Conservation (phyloP, 306 rosid species). For the Aeschynomene evenia region DNA sequence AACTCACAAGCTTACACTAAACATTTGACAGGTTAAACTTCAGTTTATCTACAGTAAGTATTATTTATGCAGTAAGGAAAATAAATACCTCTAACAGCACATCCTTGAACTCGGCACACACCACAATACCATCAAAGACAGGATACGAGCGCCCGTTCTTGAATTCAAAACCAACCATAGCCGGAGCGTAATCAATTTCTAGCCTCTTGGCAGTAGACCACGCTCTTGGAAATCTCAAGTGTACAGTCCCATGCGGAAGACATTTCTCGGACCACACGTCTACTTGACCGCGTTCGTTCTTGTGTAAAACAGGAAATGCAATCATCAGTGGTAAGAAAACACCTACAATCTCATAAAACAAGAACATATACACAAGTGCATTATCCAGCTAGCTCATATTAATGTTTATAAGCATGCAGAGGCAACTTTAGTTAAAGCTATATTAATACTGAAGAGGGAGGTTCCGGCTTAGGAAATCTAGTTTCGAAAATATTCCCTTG, state of each 20-base stretch:
- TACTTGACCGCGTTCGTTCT: constrained; percentile 91
- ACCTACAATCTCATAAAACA: constrained; percentile 13
- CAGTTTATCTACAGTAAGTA: neutral
- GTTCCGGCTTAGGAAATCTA: constrained; percentile 11
- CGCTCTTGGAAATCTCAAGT: constrained; percentile 73
- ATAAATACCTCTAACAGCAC: constrained; percentile 66
- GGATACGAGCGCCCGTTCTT: constrained; percentile 84
- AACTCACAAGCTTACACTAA: too few relatives aligned
- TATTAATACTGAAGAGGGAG: neutral
- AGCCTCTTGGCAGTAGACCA: constrained; percentile 76
- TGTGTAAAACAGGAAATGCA: constrained; percentile 30
- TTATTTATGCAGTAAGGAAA: neutral
- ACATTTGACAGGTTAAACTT: constrained; percentile 16
- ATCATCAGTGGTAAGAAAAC: constrained; percentile 31
- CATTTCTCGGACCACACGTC: constrained; percentile 99
- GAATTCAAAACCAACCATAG: constrained; percentile 93
- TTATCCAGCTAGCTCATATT: constrained; percentile 15
- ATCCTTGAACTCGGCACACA: constrained; percentile 86
- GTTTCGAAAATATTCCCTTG: constrained; percentile 2
- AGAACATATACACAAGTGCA: neutral
- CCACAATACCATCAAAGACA: constrained; percentile 86
- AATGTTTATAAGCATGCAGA: constrained; percentile 6
- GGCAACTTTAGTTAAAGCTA: constrained; percentile 5
- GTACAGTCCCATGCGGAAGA: constrained; percentile 93
- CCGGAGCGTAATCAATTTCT: constrained; percentile 91